Evolutionary conservation across 257 asterid genomes (phyloP).

Genomic region (Solanum arcanum): DNA sequence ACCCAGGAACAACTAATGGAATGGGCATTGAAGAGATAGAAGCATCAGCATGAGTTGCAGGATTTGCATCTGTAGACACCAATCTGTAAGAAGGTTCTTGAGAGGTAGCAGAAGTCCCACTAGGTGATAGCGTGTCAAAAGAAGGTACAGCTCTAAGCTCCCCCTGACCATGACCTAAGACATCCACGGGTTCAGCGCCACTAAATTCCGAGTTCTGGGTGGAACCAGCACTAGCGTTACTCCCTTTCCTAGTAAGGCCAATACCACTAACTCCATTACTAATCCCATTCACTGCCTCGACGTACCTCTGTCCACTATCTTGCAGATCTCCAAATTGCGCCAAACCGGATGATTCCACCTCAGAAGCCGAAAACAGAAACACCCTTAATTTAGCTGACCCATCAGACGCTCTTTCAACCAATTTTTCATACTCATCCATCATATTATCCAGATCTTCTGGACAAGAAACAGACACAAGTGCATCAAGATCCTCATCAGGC

Average conservation of each 20-base stretch:
- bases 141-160: slow-evolving; percentile 42
- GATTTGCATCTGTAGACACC: slow-evolving; percentile 27
- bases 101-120: slow-evolving; percentile 23
- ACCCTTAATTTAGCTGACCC: slow-evolving; percentile 89
- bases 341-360: slow-evolving; percentile 38
- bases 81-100: slow-evolving; percentile 31
- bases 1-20: slow-evolving; percentile 35
- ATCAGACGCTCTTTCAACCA: slow-evolving; percentile 59
- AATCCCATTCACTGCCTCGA: slow-evolving; percentile 89
- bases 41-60: slow-evolving; percentile 17
- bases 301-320: slow-evolving; percentile 71
- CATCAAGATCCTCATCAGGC: slow-evolving; percentile 97
- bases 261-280: slow-evolving; percentile 27
- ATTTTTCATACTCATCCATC: slow-evolving; percentile 94
- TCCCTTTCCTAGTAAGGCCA: slow-evolving; percentile 54
- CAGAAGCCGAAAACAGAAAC: slow-evolving; percentile 74
- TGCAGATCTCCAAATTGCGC: slow-evolving; percentile 47
- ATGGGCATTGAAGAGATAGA: slow-evolving; percentile 27
- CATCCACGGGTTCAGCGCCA: slow-evolving; percentile 51
- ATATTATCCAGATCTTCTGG: slow-evolving; percentile 93
- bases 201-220: slow-evolving; percentile 59
- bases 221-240: slow-evolving; percentile 59
- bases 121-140: slow-evolving; percentile 34
- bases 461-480: slow-evolving; percentile 87
- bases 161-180: slow-evolving; percentile 23